Base-by-base conservation (phyloP, 75 land plant genomes). In the Cryptomeria japonica region DNA sequence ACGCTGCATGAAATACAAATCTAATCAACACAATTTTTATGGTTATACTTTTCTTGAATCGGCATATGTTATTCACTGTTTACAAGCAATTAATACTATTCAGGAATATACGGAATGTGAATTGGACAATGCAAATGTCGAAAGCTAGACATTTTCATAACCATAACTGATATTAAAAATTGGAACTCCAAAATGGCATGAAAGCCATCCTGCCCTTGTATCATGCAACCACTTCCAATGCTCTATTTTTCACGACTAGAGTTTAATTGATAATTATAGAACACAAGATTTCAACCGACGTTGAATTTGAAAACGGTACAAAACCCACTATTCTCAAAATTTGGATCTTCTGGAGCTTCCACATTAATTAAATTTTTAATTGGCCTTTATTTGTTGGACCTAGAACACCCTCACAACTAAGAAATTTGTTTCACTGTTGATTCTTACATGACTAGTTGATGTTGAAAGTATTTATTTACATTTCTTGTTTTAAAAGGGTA, bases 1-100 rank as follows among this genome's bases (percentile, higher is more conserved):
- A 97, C 98, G 91, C 98, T 97, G 95, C 14, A 75, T 46, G 47
- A 82, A 28, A 82, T 44, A 82, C 44, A 44, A n/a, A n/a, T 44
- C 14, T n/a, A 28, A 44, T 44, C 10, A 28, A 11, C 31, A 44
- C 1, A 82, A 42, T 44, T 42, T n/a, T 3, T 44, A 82, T 82
- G 13, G 46, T 25, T 44, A 39, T 42, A 41, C 3, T n/a, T 13
- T 44, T 82, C 47, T 12, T 82, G 25, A 80, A 44, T 22, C 84
- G 44, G 15, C 31, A 28, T 28, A 28, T n/a, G 46, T 44, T n/a
- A 75, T n/a, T 44, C 22, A n/a, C n/a, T n/a, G n/a, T n/a, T n/a
- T n/a, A 82, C 14, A 34, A 25, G 44, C 46, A 79, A 79, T 25
- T 8, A 22, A 39, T 79, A 79, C 28, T 15, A 39, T 9, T 39